Conservation (phyloP, 371 early-diverging fungal genomes). For the Mucor sp. region DNA sequence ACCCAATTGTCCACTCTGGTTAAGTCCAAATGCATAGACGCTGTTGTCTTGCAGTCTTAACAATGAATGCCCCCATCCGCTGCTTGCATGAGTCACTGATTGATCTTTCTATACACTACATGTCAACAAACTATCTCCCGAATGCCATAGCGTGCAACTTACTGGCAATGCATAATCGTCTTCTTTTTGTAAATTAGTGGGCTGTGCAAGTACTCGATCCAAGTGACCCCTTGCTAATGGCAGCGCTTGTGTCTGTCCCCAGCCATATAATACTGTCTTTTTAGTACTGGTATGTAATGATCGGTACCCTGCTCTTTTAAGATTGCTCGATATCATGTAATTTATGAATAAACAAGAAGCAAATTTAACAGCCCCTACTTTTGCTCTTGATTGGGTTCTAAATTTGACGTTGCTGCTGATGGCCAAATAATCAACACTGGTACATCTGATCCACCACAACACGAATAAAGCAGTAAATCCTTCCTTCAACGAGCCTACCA, state of each 20-base stretch:
- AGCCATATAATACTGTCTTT: constrained; percentile 34
- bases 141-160: neutral
- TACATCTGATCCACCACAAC: no score
- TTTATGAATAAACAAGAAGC: neutral
- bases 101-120: constrained; percentile 14
- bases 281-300: neutral
- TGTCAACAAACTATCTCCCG: neutral
- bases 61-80: constrained; percentile 53
- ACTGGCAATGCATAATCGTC: constrained; percentile 45
- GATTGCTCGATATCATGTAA: neutral
- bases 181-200: constrained; percentile 24
- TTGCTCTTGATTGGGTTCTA: neutral
- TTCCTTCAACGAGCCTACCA: no score
- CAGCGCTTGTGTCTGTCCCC: constrained; percentile 43
- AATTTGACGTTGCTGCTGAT: neutral
- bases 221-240: constrained; percentile 27
- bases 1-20: constrained; percentile 46
- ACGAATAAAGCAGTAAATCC: no score
- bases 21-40: constrained; percentile 46
- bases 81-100: constrained; percentile 32
- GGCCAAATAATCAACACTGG: no score
- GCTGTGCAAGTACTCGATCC: constrained; percentile 24
- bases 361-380: neutral
- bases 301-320: neutral
- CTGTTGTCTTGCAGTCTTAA: constrained; percentile 19